These are phyloP conservation scores for Mikania micrantha DNA, from an alignment of 129 eudicot genomes.

Conservation along the genomic window DNA sequence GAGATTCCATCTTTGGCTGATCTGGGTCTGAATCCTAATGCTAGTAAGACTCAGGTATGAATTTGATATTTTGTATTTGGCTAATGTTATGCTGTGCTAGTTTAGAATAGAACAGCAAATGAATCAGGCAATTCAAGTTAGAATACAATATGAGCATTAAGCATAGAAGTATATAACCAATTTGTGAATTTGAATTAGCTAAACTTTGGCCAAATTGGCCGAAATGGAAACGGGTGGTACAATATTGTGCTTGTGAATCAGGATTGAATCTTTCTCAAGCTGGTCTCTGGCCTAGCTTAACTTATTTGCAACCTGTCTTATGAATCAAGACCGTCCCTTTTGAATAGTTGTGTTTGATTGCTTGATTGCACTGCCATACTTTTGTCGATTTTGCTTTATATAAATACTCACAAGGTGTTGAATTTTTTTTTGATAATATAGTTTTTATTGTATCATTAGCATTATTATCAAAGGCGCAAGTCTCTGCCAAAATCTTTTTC, in stretches of 20 bases:
- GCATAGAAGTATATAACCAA: too few relatives aligned
- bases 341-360: background rate
- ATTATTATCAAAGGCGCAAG: too few relatives aligned
- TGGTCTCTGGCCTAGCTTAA: background rate
- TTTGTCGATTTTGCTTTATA: background rate
- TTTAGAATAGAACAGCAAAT: background rate
- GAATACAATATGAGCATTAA: too few relatives aligned
- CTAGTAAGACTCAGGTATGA: conserved; percentile 63
- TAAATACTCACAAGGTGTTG: background rate
- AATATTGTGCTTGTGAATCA: too few relatives aligned
- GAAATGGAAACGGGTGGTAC: too few relatives aligned
- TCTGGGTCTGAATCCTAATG: conserved; percentile 75
- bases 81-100: background rate
- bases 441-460: too few relatives aligned
- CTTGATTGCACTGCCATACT: background rate
- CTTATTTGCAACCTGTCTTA: background rate
- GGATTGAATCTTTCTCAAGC: too few relatives aligned
- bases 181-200: too few relatives aligned
- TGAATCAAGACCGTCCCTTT: background rate
- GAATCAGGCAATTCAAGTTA: background rate
- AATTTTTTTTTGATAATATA: too few relatives aligned
- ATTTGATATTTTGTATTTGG: background rate
- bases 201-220: too few relatives aligned
- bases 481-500: too few relatives aligned
- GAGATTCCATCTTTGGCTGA: conserved; percentile 83